Conservation (phyloP, 1,284 basidiomycete species). For the Flammula alnicola region DNA sequence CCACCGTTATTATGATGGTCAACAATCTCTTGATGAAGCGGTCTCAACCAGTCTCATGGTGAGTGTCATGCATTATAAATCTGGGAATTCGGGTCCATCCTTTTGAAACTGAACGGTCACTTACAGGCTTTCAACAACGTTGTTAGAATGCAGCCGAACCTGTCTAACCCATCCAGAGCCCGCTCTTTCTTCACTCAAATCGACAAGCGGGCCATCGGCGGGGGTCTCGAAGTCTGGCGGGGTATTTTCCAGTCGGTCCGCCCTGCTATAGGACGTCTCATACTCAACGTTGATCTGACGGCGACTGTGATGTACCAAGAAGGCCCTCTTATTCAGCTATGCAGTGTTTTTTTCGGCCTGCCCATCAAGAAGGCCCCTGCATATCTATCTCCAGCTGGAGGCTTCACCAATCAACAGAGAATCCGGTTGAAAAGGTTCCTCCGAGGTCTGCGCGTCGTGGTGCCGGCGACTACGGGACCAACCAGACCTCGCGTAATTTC, state of each 20-base stretch:
- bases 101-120: background rate
- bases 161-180: slow-evolving; percentile 70
- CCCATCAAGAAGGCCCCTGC: slow-evolving; percentile 31
- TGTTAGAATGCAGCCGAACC: slow-evolving; percentile 70
- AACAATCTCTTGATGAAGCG: slow-evolving; percentile 65
- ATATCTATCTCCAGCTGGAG: slow-evolving; percentile 45
- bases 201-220: slow-evolving; percentile 60
- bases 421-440: slow-evolving; percentile 63
- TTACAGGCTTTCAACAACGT: slow-evolving; percentile 71
- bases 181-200: slow-evolving; percentile 72
- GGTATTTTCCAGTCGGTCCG: slow-evolving; percentile 76
- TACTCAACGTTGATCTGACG: slow-evolving; percentile 78
- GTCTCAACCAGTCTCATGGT: slow-evolving; percentile 74
- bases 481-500: slow-evolving; percentile 51
- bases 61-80: slow-evolving; percentile 23
- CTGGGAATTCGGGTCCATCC: slow-evolving; percentile 1
- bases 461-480: slow-evolving; percentile 36
- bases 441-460: slow-evolving; percentile 53
- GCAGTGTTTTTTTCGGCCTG: slow-evolving; percentile 57
- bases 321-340: slow-evolving; percentile 50
- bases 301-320: slow-evolving; percentile 74
- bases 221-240: slow-evolving; percentile 69
- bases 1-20: slow-evolving; percentile 60
- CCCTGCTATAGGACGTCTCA: slow-evolving; percentile 62
- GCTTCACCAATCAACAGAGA: slow-evolving; percentile 57